Evolutionary conservation across 768 basidiomycete genomes (phyloP).

Genomic region (Termitomyces sp.): DNA sequence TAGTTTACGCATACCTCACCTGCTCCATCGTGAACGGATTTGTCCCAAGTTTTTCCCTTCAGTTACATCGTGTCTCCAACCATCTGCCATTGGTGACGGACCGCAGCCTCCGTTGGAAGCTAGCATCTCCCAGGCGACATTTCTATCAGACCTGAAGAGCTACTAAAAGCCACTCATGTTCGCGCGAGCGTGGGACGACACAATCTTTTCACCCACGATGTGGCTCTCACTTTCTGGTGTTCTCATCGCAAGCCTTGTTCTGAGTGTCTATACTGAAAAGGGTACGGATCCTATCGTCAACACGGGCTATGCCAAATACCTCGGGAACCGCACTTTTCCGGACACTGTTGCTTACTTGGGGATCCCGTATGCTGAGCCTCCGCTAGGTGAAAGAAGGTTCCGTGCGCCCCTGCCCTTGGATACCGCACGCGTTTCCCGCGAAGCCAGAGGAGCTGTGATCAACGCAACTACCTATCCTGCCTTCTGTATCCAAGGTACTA

Average conservation of each 20-base stretch:
- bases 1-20: neutral
- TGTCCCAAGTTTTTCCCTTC: neutral
- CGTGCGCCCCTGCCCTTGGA: constrained; percentile 51
- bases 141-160: neutral
- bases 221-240: constrained; percentile 8
- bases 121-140: neutral
- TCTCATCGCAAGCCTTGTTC: constrained; percentile 7
- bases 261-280: constrained; percentile 5
- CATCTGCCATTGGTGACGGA: neutral
- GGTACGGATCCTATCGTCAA: constrained; percentile 34
- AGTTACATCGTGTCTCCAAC: neutral
- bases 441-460: constrained; percentile 35
- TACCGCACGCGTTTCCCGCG: constrained; percentile 35
- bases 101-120: neutral
- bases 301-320: constrained; percentile 56
- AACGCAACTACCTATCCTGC: constrained; percentile 51
- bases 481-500: constrained; percentile 59
- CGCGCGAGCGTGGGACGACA: neutral
- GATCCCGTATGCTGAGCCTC: constrained; percentile 58
- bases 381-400: constrained; percentile 47
- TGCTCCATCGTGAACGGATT: neutral
- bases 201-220: constrained; percentile 8
- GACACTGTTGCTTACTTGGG: constrained; percentile 57
- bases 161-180: constrained; percentile 1
- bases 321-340: constrained; percentile 47